Percentiles rank a stretch among this genome's conserved stretches.
Evolutionary conservation across 257 asterid species (phyloP).

Genomic region (Knoxia roxburghii): DNA sequence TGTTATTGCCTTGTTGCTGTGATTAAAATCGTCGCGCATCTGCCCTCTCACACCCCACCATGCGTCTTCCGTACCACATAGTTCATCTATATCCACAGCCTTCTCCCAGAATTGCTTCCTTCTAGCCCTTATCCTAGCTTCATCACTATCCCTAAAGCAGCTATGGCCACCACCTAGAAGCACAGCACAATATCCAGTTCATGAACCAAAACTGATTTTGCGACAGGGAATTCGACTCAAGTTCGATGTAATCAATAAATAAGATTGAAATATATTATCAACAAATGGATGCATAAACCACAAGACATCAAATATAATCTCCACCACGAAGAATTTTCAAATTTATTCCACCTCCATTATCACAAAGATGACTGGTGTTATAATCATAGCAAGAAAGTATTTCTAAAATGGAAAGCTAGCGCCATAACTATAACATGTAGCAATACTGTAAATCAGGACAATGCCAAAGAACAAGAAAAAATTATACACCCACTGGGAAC

Average conservation of each 20-base stretch:
- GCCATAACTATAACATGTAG: not conserved
- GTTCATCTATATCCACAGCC: constrained; percentile 74
- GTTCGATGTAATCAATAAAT: not conserved
- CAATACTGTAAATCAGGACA: not conserved
- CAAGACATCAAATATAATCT: not conserved
- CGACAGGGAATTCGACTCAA: not conserved
- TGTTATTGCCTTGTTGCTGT: constrained; percentile 70
- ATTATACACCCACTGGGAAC: too few relatives aligned
- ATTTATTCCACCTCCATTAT: not conserved
- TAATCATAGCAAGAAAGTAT: not conserved
- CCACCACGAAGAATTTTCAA: not conserved
- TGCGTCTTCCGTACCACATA: constrained; percentile 89
- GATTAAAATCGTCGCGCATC: constrained; percentile 89
- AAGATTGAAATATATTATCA: not conserved
- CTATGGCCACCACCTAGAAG: constrained; percentile 92
- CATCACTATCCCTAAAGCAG: constrained; percentile 89
- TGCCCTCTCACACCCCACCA: constrained; percentile 99
- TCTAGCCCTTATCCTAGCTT: constrained; percentile 71
- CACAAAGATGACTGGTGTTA: not conserved
- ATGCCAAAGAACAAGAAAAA: too few relatives aligned
- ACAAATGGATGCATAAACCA: not conserved
- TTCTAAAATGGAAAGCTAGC: not conserved
- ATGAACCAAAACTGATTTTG: constrained; percentile 1
- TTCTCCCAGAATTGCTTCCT: constrained; percentile 90
- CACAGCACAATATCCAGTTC: not conserved